phyloP scores from a whole-genome alignment of 2,329 filamentous ascomycete species.

The Colletotrichum nymphaeae region DNA sequence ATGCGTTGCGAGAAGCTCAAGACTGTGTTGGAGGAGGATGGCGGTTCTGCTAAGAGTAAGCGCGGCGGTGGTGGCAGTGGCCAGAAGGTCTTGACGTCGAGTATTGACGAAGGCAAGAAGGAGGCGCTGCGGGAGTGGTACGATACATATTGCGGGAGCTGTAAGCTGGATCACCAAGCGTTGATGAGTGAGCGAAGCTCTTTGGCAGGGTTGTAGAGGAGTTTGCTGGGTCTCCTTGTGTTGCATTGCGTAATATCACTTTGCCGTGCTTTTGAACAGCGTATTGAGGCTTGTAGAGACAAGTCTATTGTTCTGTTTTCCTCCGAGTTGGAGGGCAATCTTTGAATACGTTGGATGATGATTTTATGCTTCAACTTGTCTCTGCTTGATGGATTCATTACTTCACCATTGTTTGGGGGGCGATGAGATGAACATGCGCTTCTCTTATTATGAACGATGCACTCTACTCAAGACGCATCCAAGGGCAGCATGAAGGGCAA shows the following conservation, averaged over 20 bases:
- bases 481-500: too few species aligned
- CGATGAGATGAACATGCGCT: too few species aligned
- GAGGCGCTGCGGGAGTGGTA: conserved; percentile 60
- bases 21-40: conserved; percentile 52
- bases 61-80: conserved; percentile 7
- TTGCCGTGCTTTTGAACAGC: neutral
- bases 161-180: conserved; percentile 56
- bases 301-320: conserved; percentile 15
- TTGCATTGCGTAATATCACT: neutral
- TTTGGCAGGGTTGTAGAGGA: conserved; percentile 20
- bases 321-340: neutral
- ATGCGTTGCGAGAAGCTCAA: conserved; percentile 75
- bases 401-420: too few species aligned
- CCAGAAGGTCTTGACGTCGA: conserved; percentile 38
- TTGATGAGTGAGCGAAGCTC: conserved; percentile 37
- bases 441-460: too few species aligned
- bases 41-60: conserved; percentile 16
- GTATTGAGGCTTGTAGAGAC: neutral
- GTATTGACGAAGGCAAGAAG: conserved; percentile 42
- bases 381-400: too few species aligned
- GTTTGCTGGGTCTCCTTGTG: neutral
- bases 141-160: conserved; percentile 67
- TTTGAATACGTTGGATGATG: neutral
- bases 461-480: too few species aligned
- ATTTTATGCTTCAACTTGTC: neutral